Conservation (phyloP, 1,284 basidiomycete species). For the Meira nashicola region DNA sequence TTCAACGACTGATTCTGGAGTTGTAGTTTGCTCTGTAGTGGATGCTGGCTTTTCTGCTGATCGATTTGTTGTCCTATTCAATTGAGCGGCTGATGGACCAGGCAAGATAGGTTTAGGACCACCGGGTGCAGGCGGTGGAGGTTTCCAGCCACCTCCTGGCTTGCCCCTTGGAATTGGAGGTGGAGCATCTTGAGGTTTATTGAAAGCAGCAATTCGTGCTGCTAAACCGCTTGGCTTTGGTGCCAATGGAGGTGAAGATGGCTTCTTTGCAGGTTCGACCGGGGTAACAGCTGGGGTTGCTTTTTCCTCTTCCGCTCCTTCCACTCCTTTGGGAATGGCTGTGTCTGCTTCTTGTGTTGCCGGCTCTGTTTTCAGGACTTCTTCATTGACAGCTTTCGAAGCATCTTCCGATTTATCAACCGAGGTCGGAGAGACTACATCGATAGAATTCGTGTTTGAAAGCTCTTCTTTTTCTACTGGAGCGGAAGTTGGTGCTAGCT, state of each 20-base stretch:
- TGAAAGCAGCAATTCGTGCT: slow-evolving; percentile 51
- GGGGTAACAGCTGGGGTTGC: not conserved
- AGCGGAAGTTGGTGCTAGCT: slow-evolving; percentile 54
- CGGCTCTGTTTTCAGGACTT: not conserved
- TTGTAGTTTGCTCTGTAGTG: not conserved
- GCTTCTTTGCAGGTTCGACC: slow-evolving; percentile 10
- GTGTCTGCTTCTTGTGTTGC: not conserved
- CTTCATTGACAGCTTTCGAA: not conserved
- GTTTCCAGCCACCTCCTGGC: slow-evolving; percentile 44
- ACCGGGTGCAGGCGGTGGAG: slow-evolving; percentile 28
- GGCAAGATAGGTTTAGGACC: slow-evolving; percentile 42
- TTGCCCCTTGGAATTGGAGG: slow-evolving; percentile 40
- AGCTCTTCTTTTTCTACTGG: slow-evolving; percentile 31
- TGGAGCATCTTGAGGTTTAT: slow-evolving; percentile 36
- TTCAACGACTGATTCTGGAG: slow-evolving; percentile 9
- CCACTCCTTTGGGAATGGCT: not conserved
- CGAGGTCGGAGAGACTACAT: not conserved
- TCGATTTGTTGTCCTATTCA: not conserved
- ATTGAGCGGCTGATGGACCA: slow-evolving; percentile 13
- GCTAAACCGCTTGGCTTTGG: slow-evolving; percentile 39
- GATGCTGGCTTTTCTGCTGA: not conserved
- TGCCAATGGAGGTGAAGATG: slow-evolving; percentile 24
- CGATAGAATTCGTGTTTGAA: slow-evolving; percentile 2
- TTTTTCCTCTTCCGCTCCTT: not conserved
- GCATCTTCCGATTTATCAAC: not conserved